A percentile compares a stretch with the other conserved stretches of the same genome.
Conservation (phyloP, 148 eudicot genomes). For the Chenopodium formosanum region DNA sequence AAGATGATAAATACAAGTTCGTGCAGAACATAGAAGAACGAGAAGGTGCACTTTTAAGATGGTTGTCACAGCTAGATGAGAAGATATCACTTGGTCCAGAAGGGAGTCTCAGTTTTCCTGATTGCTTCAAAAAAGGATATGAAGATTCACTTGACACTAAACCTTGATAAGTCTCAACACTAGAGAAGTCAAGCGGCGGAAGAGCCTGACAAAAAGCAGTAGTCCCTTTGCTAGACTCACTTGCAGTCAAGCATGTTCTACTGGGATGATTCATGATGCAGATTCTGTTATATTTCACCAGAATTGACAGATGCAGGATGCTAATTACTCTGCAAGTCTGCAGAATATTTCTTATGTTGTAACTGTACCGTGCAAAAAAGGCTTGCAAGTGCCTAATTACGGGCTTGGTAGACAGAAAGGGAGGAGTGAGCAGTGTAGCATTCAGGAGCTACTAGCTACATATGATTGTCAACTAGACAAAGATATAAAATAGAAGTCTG, state of each 20-base stretch:
- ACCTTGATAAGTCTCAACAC: conserved; percentile 20
- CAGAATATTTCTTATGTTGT: not conserved
- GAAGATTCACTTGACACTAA: conserved; percentile 26
- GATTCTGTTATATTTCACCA: conserved; percentile 4
- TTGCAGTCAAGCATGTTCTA: conserved; percentile 9
- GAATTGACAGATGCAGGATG: not conserved
- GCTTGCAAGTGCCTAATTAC: not conserved
- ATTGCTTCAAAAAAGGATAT: conserved; percentile 21
- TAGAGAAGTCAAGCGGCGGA: conserved; percentile 13
- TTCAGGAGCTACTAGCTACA: not conserved
- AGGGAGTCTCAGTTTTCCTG: conserved; percentile 19
- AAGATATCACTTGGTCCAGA: conserved; percentile 19
- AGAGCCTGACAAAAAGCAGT: conserved; percentile 11
- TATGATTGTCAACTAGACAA: not conserved
- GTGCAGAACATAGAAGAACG: conserved; percentile 44
- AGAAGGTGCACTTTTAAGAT: conserved; percentile 30
- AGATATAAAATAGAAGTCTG: not conserved
- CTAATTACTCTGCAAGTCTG: not conserved
- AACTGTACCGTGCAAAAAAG: not conserved
- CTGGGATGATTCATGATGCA: conserved; percentile 26
- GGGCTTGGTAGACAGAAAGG: conserved; percentile 18
- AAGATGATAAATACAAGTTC: conserved; percentile 41
- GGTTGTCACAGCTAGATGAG: conserved; percentile 23
- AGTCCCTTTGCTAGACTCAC: conserved; percentile 24
- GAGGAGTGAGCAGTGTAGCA: not conserved